These are phyloP conservation scores for Exophiala xenobiotica DNA, from an alignment of 2,329 filamentous ascomycete genomes.

Conservation along the genomic window DNA sequence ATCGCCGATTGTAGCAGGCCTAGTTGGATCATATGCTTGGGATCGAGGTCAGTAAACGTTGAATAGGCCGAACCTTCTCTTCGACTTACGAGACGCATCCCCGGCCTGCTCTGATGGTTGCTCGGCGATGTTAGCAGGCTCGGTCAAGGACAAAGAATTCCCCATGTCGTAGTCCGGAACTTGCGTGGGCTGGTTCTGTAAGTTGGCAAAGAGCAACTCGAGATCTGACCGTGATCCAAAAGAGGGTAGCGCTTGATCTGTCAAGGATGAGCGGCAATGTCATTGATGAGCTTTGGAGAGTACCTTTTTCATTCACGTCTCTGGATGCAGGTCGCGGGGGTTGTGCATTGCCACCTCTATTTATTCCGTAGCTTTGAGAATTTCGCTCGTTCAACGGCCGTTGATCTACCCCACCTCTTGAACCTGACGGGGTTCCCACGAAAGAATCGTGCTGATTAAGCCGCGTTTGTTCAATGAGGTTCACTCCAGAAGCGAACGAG, in stretches of 20 bases:
- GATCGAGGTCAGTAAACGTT: conserved; percentile 2
- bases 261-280: conserved; percentile 7
- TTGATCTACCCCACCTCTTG: conserved; percentile 8
- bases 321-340: conserved; percentile 1
- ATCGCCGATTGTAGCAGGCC: conserved; percentile 18
- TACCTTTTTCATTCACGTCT: conserved; percentile 17
- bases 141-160: background rate
- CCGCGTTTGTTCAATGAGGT: conserved; percentile 10
- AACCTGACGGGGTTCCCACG: conserved; percentile 1
- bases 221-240: conserved; percentile 25
- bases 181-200: conserved; percentile 9
- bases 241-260: conserved; percentile 23
- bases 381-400: background rate
- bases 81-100: conserved; percentile 21
- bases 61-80: background rate
- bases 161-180: background rate
- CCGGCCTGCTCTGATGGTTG: conserved; percentile 11
- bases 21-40: conserved; percentile 24
- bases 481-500: conserved; percentile 7
- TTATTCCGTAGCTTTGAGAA: conserved; percentile 7
- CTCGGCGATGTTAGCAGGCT: background rate
- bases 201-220: conserved; percentile 22
- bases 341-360: conserved; percentile 7
- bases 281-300: background rate
- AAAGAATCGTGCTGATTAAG: conserved; percentile 9